Conservation (phyloP, 345 rosid genomes). For the Carallia pectinifolia region DNA sequence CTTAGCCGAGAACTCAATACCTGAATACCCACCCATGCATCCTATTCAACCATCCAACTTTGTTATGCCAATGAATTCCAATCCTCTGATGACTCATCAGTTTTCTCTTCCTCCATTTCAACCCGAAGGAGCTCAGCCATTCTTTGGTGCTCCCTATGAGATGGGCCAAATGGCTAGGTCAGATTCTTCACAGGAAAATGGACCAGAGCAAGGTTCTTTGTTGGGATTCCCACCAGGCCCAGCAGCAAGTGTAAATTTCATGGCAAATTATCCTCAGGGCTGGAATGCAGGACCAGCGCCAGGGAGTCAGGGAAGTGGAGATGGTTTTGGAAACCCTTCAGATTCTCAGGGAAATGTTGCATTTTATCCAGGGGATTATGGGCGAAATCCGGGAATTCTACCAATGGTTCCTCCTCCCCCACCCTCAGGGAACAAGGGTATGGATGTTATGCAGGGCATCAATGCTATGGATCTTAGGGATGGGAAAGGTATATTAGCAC, state of each 20-base stretch:
- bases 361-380: slow-evolving; percentile 57
- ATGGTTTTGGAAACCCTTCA: slow-evolving; percentile 36
- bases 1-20: slow-evolving; percentile 44
- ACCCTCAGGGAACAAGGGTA: slow-evolving; percentile 34
- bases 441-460: slow-evolving; percentile 41
- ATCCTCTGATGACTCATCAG: slow-evolving; percentile 51
- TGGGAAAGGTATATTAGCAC: slow-evolving; percentile 49
- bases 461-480: slow-evolving; percentile 42
- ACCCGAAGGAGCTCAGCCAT: slow-evolving; percentile 66
- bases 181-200: slow-evolving; percentile 51
- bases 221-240: slow-evolving; percentile 68
- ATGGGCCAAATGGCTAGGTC: slow-evolving; percentile 37
- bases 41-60: slow-evolving; percentile 64
- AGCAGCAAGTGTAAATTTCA: slow-evolving; percentile 45
- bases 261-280: slow-evolving; percentile 54
- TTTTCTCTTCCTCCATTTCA: slow-evolving; percentile 59
- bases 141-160: slow-evolving; percentile 57
- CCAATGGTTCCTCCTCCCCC: slow-evolving; percentile 42
- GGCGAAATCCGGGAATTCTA: slow-evolving; percentile 40
- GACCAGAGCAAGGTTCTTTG: slow-evolving; percentile 69
- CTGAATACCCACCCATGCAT: slow-evolving; percentile 68
- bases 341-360: slow-evolving; percentile 43
- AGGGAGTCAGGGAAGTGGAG: slow-evolving; percentile 41
- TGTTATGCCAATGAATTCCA: slow-evolving; percentile 60
- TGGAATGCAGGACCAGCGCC: slow-evolving; percentile 60